These are phyloP conservation scores for Camellia sinensis DNA, from an alignment of 148 eudicot species.

Conservation along the genomic window DNA sequence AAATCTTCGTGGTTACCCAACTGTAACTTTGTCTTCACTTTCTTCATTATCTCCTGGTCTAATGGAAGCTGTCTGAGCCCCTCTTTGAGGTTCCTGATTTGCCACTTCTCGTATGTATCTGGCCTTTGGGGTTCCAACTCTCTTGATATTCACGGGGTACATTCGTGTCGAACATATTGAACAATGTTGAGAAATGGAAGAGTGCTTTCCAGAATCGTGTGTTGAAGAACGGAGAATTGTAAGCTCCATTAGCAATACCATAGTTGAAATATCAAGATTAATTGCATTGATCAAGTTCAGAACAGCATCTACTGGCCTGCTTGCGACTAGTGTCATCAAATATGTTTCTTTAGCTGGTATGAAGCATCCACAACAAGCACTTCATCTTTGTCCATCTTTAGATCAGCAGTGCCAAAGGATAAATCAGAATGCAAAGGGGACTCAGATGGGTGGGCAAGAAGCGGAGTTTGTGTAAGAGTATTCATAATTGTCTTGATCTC, in stretches of 20 bases:
- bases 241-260: conserved; percentile 26
- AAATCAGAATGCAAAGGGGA: too few relatives aligned
- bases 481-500: too few relatives aligned
- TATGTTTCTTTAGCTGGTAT: conserved; percentile 20
- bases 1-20: conserved; percentile 48
- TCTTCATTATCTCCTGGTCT: conserved; percentile 26
- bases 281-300: conserved; percentile 26
- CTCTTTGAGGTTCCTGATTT: conserved; percentile 31
- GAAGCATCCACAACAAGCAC: conserved; percentile 26
- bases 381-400: conserved; percentile 24
- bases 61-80: conserved; percentile 39
- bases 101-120: conserved; percentile 64
- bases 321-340: conserved; percentile 24
- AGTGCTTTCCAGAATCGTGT: conserved; percentile 34
- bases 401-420: not conserved
- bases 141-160: conserved; percentile 17
- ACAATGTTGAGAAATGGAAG: conserved; percentile 22
- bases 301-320: conserved; percentile 30
- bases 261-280: conserved; percentile 28
- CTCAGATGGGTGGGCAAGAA: too few relatives aligned
- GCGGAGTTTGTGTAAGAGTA: too few relatives aligned
- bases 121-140: too few relatives aligned
- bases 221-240: conserved; percentile 29
- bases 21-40: conserved; percentile 31
- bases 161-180: conserved; percentile 37